phyloP scores from a whole-genome alignment of 2,329 filamentous ascomycete genomes.

The Sporothrix dimorphospora region DNA sequence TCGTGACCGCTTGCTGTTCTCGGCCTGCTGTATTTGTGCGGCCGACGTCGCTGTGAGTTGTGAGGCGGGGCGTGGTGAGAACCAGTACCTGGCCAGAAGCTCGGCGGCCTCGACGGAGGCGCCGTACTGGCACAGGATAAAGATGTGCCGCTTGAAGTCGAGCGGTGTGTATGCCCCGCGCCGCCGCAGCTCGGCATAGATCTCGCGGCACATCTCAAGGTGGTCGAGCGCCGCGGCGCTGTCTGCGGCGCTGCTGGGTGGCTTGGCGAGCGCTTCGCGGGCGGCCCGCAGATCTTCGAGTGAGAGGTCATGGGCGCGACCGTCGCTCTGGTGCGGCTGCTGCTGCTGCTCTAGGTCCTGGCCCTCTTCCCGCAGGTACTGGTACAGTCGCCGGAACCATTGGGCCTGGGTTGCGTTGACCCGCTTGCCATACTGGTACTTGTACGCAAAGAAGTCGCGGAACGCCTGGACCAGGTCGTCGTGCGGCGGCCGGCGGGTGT shows the following conservation, averaged over 20 bases:
- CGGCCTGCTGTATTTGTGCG: not conserved
- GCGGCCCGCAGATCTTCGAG: slow-evolving; percentile 51
- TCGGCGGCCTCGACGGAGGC: slow-evolving; percentile 57
- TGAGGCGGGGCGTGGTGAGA: not conserved
- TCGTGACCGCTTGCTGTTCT: slow-evolving; percentile 32
- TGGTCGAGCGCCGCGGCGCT: slow-evolving; percentile 44
- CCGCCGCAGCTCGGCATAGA: slow-evolving; percentile 47
- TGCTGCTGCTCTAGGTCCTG: slow-evolving; percentile 45
- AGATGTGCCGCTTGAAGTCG: slow-evolving; percentile 51
- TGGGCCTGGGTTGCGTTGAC: slow-evolving; percentile 69
- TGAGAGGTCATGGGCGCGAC: slow-evolving; percentile 35
- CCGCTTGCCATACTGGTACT: slow-evolving; percentile 51
- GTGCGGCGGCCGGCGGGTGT: slow-evolving; percentile 64
- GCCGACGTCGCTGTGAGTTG: slow-evolving; percentile 5
- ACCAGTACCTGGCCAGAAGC: slow-evolving; percentile 47
- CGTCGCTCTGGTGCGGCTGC: not conserved
- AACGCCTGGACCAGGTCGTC: slow-evolving; percentile 69
- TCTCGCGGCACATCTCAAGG: slow-evolving; percentile 49
- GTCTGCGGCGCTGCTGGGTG: not conserved
- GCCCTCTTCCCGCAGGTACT: slow-evolving; percentile 60
- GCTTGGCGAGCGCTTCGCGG: slow-evolving; percentile 39
- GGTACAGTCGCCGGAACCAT: slow-evolving; percentile 55
- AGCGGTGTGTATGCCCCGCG: slow-evolving; percentile 33
- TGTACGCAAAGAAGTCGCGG: slow-evolving; percentile 62
- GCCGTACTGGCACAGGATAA: slow-evolving; percentile 57